Base-by-base conservation (phyloP, 192 early-diverging fungal species). In the Obelidium mucronatum region DNA sequence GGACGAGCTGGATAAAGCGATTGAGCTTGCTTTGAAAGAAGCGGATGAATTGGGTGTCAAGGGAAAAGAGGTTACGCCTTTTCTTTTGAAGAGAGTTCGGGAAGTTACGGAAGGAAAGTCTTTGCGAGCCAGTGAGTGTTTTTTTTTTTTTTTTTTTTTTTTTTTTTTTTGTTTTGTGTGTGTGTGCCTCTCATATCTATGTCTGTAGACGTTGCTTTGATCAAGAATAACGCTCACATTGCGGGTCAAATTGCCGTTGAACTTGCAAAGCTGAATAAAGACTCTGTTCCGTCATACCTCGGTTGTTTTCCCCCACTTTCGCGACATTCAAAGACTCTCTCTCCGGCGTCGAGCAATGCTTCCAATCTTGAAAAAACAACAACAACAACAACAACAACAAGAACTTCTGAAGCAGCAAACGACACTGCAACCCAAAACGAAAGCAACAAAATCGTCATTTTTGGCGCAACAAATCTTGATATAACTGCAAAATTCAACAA, bases 21-120 rank as follows among this genome's bases (percentile, higher is more conserved):
- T 65, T 65, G 63, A 26, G 31, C 39, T 65, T 13, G 94, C 96
- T 1, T 59, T 97, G 40, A 40, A 78, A 3, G 94, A 97, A 75
- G 89, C 93, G 17, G 81, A 74, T 30, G 78, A 77, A 1, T 79
- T 76, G 6, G 88, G 91, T 0, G 82, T 99, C 56, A 56, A 33
- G 35, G 97, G 97, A 63, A 97, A 97, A 78, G 94, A 96, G 42
- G 86, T 90, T 54, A 99, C 97, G 2, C 97, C 97, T 2, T 99
- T 94, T 79, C 78, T 99, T 75, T 87, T 99, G n/a, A 89, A 91
- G 62, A 89, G 92, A 37, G 90, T 99, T 0, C 86, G 86, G 31
- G 90, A 94, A 69, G 59, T 95, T n/a, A 99, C 96, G 15, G 79
- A 82, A 19, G 97, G 96, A 36, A 84, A 87, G 35, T 96, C 95